Conservation (phyloP, 345 rosid species). For the Heritiera fomes region DNA sequence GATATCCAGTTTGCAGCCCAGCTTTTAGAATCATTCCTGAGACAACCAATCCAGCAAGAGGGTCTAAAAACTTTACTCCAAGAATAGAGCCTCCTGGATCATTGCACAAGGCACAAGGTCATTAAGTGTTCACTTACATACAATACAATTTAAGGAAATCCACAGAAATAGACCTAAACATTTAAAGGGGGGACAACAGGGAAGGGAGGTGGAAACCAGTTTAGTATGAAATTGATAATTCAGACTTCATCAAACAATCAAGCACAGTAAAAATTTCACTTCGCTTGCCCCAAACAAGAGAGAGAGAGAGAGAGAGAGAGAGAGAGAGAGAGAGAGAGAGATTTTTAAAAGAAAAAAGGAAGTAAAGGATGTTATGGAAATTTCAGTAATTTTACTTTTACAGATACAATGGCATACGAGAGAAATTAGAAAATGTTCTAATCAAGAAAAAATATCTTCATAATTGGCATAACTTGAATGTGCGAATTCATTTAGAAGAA, state of each 20-base stretch:
- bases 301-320: not conserved
- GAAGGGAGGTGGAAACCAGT: not conserved
- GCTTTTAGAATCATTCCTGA: conserved; percentile 86
- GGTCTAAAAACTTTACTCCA: conserved; percentile 83
- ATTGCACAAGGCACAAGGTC: conserved; percentile 20
- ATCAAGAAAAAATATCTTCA: not conserved
- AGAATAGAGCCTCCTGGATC: conserved; percentile 86
- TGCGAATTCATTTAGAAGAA: not conserved
- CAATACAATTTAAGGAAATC: conserved; percentile 10
- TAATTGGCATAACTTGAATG: not conserved
- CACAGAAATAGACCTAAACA: not conserved
- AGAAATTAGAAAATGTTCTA: not conserved
- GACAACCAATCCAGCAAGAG: conserved; percentile 90
- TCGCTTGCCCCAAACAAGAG: not conserved
- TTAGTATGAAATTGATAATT: not conserved
- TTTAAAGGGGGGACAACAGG: not conserved
- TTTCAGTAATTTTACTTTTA: not conserved
- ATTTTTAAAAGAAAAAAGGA: not conserved
- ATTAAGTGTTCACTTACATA: not conserved
- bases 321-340: not conserved
- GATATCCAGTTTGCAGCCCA: conserved; percentile 79
- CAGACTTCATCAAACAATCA: not conserved
- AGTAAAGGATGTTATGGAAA: not conserved
- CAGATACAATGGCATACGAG: not conserved
- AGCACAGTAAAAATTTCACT: not conserved